Percentiles rank a stretch among this genome's conserved stretches.
Evolutionary conservation across 1,139 yeast species (phyloP).

Genomic region (Suhomyces anneliseae): DNA sequence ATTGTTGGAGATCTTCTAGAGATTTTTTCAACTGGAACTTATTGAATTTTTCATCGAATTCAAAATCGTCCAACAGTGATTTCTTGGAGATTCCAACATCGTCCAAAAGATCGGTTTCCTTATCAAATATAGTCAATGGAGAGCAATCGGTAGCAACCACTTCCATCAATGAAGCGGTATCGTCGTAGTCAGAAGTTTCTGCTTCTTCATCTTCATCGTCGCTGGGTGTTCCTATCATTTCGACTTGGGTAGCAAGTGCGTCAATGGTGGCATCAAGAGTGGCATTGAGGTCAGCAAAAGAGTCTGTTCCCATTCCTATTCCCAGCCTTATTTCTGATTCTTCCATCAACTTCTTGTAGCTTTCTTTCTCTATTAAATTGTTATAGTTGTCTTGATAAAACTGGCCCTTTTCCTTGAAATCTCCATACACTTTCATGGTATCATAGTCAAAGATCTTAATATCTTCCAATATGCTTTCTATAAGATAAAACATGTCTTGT

Average conservation of each 20-base stretch:
- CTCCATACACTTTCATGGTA: conserved; percentile 13
- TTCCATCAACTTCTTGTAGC: no score
- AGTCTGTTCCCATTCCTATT: no score
- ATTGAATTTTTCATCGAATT: neutral
- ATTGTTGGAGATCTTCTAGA: conserved; percentile 15
- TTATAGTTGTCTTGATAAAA: conserved; percentile 11
- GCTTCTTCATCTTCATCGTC: conserved; percentile 1
- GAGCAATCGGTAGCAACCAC: conserved; percentile 1
- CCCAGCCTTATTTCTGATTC: no score
- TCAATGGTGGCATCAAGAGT: conserved; percentile 1
- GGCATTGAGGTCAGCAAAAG: no score
- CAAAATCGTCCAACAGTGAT: neutral
- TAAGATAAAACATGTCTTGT: conserved; percentile 13
- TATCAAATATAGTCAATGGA: conserved; percentile 4
- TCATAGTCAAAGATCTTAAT: conserved; percentile 16
- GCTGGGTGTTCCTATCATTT: neutral
- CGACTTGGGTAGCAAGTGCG: conserved; percentile 4
- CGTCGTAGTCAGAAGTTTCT: conserved; percentile 11
- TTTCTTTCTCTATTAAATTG: conserved; percentile 2
- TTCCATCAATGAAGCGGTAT: conserved; percentile 18
- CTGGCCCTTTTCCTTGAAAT: conserved; percentile 8
- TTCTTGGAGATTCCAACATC: conserved; percentile 4
- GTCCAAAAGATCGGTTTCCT: conserved; percentile 3
- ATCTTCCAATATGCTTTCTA: conserved; percentile 12
- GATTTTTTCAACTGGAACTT: conserved; percentile 14